These are phyloP conservation scores for Yamadazyma diospyri DNA, from an alignment of 1,139 yeast species.

Conservation along the genomic window DNA sequence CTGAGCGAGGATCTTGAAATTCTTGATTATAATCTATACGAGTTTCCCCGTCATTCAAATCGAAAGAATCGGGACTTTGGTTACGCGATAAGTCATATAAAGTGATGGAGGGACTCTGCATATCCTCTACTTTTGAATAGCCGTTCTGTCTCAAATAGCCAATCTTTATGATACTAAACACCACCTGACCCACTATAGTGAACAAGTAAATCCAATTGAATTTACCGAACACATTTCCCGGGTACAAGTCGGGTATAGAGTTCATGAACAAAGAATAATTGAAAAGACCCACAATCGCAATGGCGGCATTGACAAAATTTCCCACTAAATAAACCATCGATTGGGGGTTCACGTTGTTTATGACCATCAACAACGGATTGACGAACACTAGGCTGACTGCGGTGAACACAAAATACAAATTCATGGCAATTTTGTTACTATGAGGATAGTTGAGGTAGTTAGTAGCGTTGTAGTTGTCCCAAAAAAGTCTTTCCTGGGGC, in stretches of 20 bases:
- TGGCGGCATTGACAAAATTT: slow-evolving; percentile 48
- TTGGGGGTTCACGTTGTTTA: slow-evolving; percentile 56
- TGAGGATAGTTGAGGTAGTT: slow-evolving; percentile 63
- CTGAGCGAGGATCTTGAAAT: neutral
- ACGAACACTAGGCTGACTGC: slow-evolving; percentile 47
- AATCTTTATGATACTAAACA: slow-evolving; percentile 39
- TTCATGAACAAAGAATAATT: slow-evolving; percentile 57
- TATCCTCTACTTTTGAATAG: slow-evolving; percentile 27
- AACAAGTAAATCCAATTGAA: slow-evolving; percentile 62
- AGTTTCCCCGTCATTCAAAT: slow-evolving; percentile 7
- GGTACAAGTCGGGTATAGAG: slow-evolving; percentile 65
- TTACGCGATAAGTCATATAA: slow-evolving; percentile 29
- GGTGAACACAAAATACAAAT: slow-evolving; percentile 52
- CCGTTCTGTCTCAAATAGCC: slow-evolving; percentile 12
- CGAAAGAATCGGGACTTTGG: slow-evolving; percentile 14
- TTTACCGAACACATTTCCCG: slow-evolving; percentile 66
- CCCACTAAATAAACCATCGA: slow-evolving; percentile 50
- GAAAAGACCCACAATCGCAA: slow-evolving; percentile 51
- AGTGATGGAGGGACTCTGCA: slow-evolving; percentile 36
- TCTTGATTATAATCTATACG: neutral
- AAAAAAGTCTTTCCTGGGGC: slow-evolving; percentile 69
- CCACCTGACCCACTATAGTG: slow-evolving; percentile 50
- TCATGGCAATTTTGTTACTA: slow-evolving; percentile 49
- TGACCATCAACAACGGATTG: slow-evolving; percentile 68
- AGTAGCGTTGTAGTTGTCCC: slow-evolving; percentile 82